Evolutionary conservation across 768 basidiomycete genomes (phyloP), one percentile per base, ranked within the genome.

Genomic region (Boletus vermiculosoides): DNA sequence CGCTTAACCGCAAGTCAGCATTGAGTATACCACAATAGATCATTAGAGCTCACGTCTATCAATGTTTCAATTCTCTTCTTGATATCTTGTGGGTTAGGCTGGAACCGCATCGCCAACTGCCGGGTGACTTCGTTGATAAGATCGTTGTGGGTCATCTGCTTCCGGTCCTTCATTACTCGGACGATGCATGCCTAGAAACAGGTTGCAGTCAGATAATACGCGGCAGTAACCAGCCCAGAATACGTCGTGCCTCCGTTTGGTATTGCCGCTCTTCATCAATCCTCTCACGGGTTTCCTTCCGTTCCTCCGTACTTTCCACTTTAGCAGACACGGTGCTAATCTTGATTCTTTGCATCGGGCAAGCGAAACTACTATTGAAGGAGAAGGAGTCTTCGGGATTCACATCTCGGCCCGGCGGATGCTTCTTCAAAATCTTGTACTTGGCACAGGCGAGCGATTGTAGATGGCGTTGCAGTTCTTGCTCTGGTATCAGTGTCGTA

Each of bases 371-470:
- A 18, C 73, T 65, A 62, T 98, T 97, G 80, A 98, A 99, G 3
- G 91, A 86, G 73, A 99, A 99, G 2, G 83, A 78, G 71, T 99
- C 97, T 12, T 75, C 77, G 0, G 77, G 63, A 50, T 85, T 74
- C 39, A 99, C 81, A 22, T 98, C 95, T 41, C 95, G 83, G 10
- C 92, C 84, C 40, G 89, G 83, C 0, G 96, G 97, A 58, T 88
- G 86, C 66, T 98, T 98, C 73, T 87, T 93, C 61, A 99, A 73
- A 30, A 99, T 78, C 66, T 94, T 94, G 77, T 80, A 94, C 70
- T 94, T 98, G 11, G 90, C 94, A 67, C 96, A 98, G 0, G 97
- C 95, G 23, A 99, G 80, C 0, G 96, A 94, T 68, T 99, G 97
- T 3, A 99, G 80, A 62, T 94, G 90, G n/a, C 97, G 88, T 67